phyloP scores from a whole-genome alignment of 1,284 basidiomycete genomes.

The Wallemia ichthyophaga region DNA sequence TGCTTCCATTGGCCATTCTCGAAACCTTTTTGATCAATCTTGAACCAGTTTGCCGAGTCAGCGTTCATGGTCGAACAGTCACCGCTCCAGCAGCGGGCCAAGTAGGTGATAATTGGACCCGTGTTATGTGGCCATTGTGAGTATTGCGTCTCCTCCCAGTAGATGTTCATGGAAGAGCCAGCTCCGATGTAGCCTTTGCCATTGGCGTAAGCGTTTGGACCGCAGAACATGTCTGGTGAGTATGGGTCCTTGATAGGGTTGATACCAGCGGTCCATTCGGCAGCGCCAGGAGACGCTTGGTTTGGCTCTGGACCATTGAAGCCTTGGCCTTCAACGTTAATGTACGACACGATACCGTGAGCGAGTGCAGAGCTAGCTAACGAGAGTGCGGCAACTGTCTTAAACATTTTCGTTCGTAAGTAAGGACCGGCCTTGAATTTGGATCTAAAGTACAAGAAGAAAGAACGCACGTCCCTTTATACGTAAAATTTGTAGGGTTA shows the following conservation, averaged over 20 bases:
- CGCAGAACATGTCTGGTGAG: background rate
- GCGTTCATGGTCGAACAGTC: background rate
- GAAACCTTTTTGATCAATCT: background rate
- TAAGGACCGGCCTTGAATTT: background rate
- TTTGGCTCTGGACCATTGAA: background rate
- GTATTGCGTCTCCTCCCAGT: background rate
- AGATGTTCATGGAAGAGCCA: background rate
- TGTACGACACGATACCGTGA: background rate
- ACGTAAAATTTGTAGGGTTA: no score
- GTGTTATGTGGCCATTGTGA: slow-evolving; percentile 36
- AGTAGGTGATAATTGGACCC: slow-evolving; percentile 38
- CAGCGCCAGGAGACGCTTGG: background rate
- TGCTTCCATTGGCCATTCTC: background rate
- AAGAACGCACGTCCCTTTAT: no score
- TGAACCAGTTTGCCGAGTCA: background rate
- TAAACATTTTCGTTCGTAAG: background rate
- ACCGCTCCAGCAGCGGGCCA: slow-evolving; percentile 29
- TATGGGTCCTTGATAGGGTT: background rate
- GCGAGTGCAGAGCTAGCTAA: background rate
- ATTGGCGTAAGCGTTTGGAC: background rate
- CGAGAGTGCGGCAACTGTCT: background rate
- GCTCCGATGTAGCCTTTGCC: background rate
- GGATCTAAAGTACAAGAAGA: background rate
- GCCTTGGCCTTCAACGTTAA: background rate
- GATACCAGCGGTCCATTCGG: background rate